These are phyloP conservation scores for Phallus indusiatus DNA, from an alignment of 768 basidiomycete species.

Conservation along the genomic window DNA sequence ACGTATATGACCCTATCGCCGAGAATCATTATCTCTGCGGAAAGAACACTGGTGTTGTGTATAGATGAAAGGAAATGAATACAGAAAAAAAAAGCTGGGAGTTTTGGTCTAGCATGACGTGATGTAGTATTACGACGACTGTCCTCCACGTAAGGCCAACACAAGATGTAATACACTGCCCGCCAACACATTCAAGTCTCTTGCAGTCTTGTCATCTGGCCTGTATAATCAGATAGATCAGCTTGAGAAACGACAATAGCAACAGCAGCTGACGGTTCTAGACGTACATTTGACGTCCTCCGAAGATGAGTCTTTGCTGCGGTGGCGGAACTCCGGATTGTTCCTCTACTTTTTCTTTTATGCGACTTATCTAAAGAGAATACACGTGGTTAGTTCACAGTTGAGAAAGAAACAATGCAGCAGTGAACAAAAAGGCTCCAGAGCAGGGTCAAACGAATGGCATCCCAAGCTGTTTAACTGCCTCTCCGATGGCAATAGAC, in stretches of 20 bases:
- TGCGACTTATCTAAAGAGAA: conserved; percentile 65
- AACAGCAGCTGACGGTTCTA: background rate
- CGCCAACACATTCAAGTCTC: conserved; percentile 72
- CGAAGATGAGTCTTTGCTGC: conserved; percentile 90
- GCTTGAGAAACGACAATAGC: background rate
- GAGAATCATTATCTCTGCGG: too few relatives aligned
- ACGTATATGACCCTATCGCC: too few relatives aligned
- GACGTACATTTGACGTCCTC: conserved; percentile 86
- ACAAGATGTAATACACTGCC: conserved; percentile 91
- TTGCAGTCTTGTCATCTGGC: conserved; percentile 85
- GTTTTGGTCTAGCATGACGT: background rate
- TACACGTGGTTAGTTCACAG: conserved; percentile 9
- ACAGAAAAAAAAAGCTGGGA: too few relatives aligned
- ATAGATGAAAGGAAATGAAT: too few relatives aligned
- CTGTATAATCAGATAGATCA: conserved; percentile 28
- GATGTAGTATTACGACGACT: conserved; percentile 25
- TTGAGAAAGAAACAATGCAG: too few relatives aligned
- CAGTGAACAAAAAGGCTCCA: too few relatives aligned
- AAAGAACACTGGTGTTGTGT: too few relatives aligned
- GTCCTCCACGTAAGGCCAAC: conserved; percentile 88
- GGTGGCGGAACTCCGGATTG: conserved; percentile 95
- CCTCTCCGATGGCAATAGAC: too few relatives aligned
- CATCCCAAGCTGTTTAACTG: too few relatives aligned
- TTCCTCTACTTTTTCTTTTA: conserved; percentile 98
- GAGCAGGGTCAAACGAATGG: too few relatives aligned